Base-by-base conservation (phyloP, 108 stramenopile species). In the Chaetoceros muelleri region DNA sequence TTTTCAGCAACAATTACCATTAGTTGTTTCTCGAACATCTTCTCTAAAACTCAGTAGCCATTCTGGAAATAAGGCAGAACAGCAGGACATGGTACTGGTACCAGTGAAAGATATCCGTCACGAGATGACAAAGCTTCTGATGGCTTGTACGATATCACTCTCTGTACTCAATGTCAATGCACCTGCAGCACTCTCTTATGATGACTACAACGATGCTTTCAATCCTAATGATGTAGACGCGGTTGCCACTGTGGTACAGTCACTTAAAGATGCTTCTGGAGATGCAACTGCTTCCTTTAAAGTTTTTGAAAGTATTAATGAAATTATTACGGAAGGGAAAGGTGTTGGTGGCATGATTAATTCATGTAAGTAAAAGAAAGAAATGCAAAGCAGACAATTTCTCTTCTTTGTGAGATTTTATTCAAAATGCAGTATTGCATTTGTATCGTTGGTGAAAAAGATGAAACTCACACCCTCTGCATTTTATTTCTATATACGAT, bases 291-390 rank as follows among this genome's bases (percentile, higher is more conserved):
- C 28, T 8, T 85, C 84, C 2, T 82, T 84, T 49, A 23, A 64
- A 13, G 73, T 70, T 0, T 77, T 79, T 51, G 87, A 90, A 60
- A 69, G 70, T 25, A 71, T 90, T 22, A 78, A 80, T 28, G 78
- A 64, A 48, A 90, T 90, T 66, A 85, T 90, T 57, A 79, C 84
- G 1, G 84, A 90, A 76, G 87, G 87, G 30, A 83, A 75, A 49
- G 87, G 87, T 13, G 79, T 90, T 7, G 87, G 87, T 55, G 87
- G 87, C 13, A 70, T 55, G 34, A 69, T 90, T 58, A 81, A 78
- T 52, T 90, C 83, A 63, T 61, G 79, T 80, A 44, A 70, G 79
- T 79, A n/a, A 3, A 17, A 46, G 25, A 22, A 49, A 3, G 3
- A 22, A 49, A n/a, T n/a, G n/a, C n/a, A n/a, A n/a, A n/a, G n/a